Evolutionary conservation across 2,329 filamentous ascomycete species (phyloP), one percentile per base, ranked within the genome.

Genomic region (Apiospora pterosperma): DNA sequence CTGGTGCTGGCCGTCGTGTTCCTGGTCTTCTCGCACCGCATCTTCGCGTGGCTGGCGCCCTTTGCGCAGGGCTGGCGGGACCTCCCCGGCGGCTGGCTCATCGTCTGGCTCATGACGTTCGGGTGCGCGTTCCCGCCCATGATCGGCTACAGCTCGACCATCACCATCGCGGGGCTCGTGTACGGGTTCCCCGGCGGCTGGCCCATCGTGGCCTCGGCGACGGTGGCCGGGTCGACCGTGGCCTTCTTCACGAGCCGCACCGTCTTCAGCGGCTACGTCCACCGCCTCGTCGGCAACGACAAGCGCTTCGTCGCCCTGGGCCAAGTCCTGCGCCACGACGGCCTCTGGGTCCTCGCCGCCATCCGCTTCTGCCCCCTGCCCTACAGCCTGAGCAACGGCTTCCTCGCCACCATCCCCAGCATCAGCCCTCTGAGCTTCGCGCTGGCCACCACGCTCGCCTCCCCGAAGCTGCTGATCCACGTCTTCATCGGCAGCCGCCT

Each of bases 341-440:
- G 96, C 0, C 78, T 99, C 62, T 91, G 93, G 72, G 88, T 98
- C 63, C 84, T 99, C 58, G 90, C 92, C 67, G 96, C 96, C 85
- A 96, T 99, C 71, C 88, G 96, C 36, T 85, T 98, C 68, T 98
- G 95, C 73, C 96, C 96, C 2, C 76, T 99, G 66, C 96, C 96
- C 16, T 99, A 97, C 76, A 96, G 92, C 62, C 82, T 98, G 70
- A 94, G 92, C 74, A 99, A 99, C 75, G 96, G 93, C 61, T 97
- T 97, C 66, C 87, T 99, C 63, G 93, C 93, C 36, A 98, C 96
- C 1, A 94, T 99, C 67, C 94, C 94, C 3, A 97, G 91, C 36
- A 92, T 99, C 38, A 85, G 89, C 28, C 91, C 92, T 44, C 76
- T 85, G 66, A 86, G 86, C 59, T 98, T 96, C 79, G 90, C 89